These are phyloP conservation scores for Austropuccinia psidii DNA, from an alignment of 1,284 basidiomycete species.

Conservation along the genomic window DNA sequence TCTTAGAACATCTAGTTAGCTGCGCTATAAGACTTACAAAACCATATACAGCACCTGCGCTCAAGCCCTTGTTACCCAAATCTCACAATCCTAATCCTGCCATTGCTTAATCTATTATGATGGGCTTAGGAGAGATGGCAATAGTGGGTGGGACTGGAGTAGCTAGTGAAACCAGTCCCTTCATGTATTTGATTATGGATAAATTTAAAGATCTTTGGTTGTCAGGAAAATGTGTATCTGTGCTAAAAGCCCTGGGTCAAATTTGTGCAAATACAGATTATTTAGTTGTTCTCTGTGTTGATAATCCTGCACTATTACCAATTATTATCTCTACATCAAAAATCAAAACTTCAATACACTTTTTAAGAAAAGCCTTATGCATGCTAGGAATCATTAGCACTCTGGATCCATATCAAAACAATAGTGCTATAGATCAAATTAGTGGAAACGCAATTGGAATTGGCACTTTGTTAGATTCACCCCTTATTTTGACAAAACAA, in stretches of 20 bases:
- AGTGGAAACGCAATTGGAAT: constrained; percentile 22
- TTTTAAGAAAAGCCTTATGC: constrained; percentile 81
- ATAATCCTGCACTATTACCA: constrained; percentile 82
- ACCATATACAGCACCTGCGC: constrained; percentile 92
- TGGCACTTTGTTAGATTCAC: constrained; percentile 3
- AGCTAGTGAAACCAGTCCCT: constrained; percentile 67
- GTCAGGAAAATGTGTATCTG: constrained; percentile 77
- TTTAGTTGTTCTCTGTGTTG: constrained; percentile 81
- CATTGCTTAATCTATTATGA: constrained; percentile 85
- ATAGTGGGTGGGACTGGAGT: constrained; percentile 91
- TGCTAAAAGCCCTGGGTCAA: constrained; percentile 86
- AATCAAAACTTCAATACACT: constrained; percentile 61
- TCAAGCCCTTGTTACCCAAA: constrained; percentile 80
- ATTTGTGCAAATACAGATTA: constrained; percentile 93
- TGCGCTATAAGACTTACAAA: constrained; percentile 91
- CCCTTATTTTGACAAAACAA: constrained; percentile 54
- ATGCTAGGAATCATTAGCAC: constrained; percentile 95
- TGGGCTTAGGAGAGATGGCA: constrained; percentile 89
- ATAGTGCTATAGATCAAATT: constrained; percentile 53
- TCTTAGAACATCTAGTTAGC: constrained; percentile 76
- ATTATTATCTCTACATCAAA: constrained; percentile 78
- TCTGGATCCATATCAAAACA: constrained; percentile 92
- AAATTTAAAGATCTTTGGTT: constrained; percentile 78
- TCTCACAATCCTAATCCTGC: constrained; percentile 75
- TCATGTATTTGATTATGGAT: constrained; percentile 82